Conservation (phyloP, 495 filamentous ascomycete genomes). For the Daldinia decipiens region DNA sequence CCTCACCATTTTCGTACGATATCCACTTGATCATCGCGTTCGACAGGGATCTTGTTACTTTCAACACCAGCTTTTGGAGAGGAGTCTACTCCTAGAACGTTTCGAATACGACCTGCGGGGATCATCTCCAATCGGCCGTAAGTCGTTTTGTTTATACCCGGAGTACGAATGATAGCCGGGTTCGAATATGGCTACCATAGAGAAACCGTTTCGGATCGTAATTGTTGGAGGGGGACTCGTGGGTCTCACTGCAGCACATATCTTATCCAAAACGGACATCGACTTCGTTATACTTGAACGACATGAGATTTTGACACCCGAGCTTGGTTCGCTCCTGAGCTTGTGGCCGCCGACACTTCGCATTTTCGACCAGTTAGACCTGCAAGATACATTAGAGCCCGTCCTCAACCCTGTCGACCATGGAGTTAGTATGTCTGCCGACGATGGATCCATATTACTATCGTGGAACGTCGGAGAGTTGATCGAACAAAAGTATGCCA, state of each 20-base stretch:
- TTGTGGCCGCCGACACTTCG: slow-evolving; percentile 49
- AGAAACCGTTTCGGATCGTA: slow-evolving; percentile 58
- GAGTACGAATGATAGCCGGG: neutral
- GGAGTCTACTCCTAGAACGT: neutral
- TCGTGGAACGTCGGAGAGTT: slow-evolving; percentile 10
- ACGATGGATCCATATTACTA: slow-evolving; percentile 17
- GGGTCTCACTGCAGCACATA: slow-evolving; percentile 61
- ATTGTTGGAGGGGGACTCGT: slow-evolving; percentile 64
- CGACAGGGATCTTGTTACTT: neutral
- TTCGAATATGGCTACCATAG: slow-evolving; percentile 9
- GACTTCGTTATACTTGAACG: slow-evolving; percentile 63
- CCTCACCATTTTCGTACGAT: slow-evolving; percentile 1
- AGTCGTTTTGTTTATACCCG: neutral
- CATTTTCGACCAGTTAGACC: slow-evolving; percentile 61
- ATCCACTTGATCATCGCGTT: neutral
- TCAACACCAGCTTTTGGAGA: neutral
- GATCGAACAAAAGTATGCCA: slow-evolving; percentile 22
- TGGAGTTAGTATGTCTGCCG: slow-evolving; percentile 42
- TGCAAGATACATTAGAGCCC: slow-evolving; percentile 46
- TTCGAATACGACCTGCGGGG: neutral
- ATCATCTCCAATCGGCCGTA: neutral
- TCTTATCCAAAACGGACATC: slow-evolving; percentile 55
- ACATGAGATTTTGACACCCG: slow-evolving; percentile 48
- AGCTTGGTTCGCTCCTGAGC: slow-evolving; percentile 56
- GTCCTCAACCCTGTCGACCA: slow-evolving; percentile 25